Evolutionary conservation across 75 land plant genomes (phyloP), one percentile per base, ranked within the genome.

Genomic region (Selaginella tamariscina): DNA sequence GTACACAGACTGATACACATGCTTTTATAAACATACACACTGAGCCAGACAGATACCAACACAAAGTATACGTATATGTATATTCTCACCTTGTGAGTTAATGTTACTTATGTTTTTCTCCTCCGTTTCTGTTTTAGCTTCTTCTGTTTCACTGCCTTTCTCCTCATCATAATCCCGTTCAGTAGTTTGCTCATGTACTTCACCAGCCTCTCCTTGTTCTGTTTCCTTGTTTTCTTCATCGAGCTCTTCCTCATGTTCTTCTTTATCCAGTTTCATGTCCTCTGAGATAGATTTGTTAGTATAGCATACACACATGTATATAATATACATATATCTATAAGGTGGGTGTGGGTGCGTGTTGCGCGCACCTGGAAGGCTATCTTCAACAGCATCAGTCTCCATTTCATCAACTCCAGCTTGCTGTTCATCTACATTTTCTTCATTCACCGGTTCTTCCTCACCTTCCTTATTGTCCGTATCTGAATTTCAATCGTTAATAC

Each of bases 241-340:
- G 26, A 5, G 21, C 28, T 71, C 75, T 32, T 68, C 55, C 33
- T 54, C 74, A 28, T 65, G 54, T 54, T 63, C 27, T 27, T 30
- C 70, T 29, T 71, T 65, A 68, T 77, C 75, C 63, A 77, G 49
- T 54, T 77, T 63, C 33, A 74, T 55, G 30, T 74, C 65, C 9
- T 72, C 74, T 33, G 74, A 69, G 0, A 72, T 60, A 15, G 49
- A 39, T 5, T 39, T 39, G 49, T 39, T 39, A 15, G 15, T 15
- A 15, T n/a, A n/a, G n/a, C n/a, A n/a, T n/a, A n/a, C n/a, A n/a
- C n/a, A n/a, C n/a, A n/a, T n/a, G n/a, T n/a, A n/a, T n/a, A n/a
- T n/a, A n/a, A n/a, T n/a, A n/a, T n/a, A n/a, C n/a, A n/a, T n/a
- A n/a, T n/a, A n/a, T n/a, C n/a, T n/a, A n/a, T n/a, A n/a, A n/a